phyloP scores from a whole-genome alignment of 331 rosid genomes.

The Pyracantha coccinea region DNA sequence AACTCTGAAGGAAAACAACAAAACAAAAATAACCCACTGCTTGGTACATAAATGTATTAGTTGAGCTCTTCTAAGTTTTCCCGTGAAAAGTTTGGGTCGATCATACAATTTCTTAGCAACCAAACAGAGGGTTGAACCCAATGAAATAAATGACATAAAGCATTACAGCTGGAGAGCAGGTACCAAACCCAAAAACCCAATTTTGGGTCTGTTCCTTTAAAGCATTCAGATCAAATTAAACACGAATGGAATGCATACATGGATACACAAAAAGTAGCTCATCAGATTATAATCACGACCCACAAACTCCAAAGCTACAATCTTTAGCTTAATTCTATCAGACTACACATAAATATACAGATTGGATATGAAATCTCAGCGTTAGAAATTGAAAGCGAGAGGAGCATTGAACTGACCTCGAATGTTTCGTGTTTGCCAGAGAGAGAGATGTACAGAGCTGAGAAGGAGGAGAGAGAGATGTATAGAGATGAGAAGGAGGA shows the following conservation, averaged over 20 bases:
- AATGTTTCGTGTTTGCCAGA: not conserved
- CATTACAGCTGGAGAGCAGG: not conserved
- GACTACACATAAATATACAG: not conserved
- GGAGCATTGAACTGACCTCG: conserved; percentile 9
- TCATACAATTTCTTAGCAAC: not conserved
- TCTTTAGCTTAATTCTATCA: not conserved
- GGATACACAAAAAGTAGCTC: too few relatives aligned
- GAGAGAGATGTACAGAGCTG: not conserved
- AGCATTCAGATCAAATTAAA: not conserved
- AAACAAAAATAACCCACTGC: not conserved
- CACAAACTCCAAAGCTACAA: not conserved
- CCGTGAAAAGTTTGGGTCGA: not conserved
- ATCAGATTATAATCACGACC: not conserved
- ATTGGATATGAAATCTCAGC: not conserved
- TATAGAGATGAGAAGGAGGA: not conserved
- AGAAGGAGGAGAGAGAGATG: not conserved
- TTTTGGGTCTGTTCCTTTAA: not conserved
- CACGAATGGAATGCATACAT: not conserved
- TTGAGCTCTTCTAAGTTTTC: not conserved
- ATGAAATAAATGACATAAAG: not conserved
- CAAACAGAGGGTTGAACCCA: not conserved
- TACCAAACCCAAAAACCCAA: not conserved
- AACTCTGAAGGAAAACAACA: not conserved
- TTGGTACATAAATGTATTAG: not conserved
- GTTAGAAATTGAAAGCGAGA: not conserved